Evolutionary conservation across 306 rosid genomes (phyloP).

Genomic region (Fagus crenata): DNA sequence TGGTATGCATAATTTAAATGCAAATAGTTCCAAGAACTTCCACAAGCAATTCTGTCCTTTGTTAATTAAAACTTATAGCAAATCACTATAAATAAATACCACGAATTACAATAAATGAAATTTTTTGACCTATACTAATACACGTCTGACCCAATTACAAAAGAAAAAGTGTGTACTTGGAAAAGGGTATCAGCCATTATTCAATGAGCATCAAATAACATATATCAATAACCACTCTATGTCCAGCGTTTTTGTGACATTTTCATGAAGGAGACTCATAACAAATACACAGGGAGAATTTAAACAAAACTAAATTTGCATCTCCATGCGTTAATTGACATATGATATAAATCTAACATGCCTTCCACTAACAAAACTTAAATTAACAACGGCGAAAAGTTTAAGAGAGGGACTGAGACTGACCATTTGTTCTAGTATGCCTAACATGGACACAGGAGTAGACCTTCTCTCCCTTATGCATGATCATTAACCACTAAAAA

Average conservation of each 20-base stretch:
- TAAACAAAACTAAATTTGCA: not conserved
- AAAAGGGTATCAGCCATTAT: not conserved
- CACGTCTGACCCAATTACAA: not conserved
- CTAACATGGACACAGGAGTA: too few relatives aligned
- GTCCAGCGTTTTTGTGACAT: not conserved
- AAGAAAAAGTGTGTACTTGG: not conserved
- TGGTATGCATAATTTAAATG: not conserved
- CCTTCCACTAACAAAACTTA: not conserved
- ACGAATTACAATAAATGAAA: not conserved
- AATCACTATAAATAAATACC: not conserved
- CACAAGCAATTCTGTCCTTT: not conserved
- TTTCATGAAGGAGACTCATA: not conserved
- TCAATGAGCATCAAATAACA: not conserved
- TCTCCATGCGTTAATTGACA: too few relatives aligned
- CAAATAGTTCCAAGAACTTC: not conserved
- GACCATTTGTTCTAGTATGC: not conserved
- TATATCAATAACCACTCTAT: not conserved
- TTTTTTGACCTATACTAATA: not conserved
- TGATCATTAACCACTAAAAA: not conserved
- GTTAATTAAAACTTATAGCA: not conserved
- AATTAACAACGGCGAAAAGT: not conserved
- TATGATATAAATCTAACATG: not conserved
- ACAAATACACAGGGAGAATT: not conserved
- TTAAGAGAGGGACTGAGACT: not conserved
- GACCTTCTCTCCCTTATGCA: not conserved